phyloP scores from a whole-genome alignment of 108 stramenopile species.

The Pseudonitzschia multiseries region DNA sequence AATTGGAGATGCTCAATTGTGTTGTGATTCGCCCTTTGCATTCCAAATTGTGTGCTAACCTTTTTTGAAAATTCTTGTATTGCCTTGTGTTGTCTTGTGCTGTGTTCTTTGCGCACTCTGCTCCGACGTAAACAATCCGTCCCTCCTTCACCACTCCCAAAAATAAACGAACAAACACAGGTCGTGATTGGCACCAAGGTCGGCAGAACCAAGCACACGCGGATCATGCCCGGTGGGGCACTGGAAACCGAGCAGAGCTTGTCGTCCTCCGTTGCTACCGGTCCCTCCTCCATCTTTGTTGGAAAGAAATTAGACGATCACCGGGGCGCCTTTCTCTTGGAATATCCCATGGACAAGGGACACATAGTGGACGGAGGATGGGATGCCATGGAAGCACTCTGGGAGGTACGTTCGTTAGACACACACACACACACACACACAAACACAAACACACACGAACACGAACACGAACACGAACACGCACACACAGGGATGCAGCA shows the following conservation, averaged over 20 bases:
- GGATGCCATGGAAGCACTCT: slow-evolving; percentile 93
- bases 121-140: no score
- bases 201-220: slow-evolving; percentile 91
- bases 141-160: no score
- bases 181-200: slow-evolving; percentile 89
- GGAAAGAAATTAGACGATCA: slow-evolving; percentile 93
- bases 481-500: no score
- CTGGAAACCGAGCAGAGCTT: slow-evolving; percentile 78
- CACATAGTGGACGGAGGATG: slow-evolving; percentile 82
- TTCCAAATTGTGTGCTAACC: no score
- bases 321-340: slow-evolving; percentile 88
- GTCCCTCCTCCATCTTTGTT: slow-evolving; percentile 82
- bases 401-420: slow-evolving; percentile 68
- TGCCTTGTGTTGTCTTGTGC: no score
- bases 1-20: no score
- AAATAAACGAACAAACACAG: slow-evolving; percentile 28
- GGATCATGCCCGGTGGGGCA: slow-evolving; percentile 95
- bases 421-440: slow-evolving; percentile 18
- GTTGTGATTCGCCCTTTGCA: no score
- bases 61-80: no score
- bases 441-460: no score
- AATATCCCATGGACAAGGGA: slow-evolving; percentile 94
- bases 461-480: no score
- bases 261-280: slow-evolving; percentile 17
- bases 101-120: no score